Evolutionary conservation across 2,329 filamentous ascomycete genomes (phyloP).

Genomic region (Xylariaceae sp.): DNA sequence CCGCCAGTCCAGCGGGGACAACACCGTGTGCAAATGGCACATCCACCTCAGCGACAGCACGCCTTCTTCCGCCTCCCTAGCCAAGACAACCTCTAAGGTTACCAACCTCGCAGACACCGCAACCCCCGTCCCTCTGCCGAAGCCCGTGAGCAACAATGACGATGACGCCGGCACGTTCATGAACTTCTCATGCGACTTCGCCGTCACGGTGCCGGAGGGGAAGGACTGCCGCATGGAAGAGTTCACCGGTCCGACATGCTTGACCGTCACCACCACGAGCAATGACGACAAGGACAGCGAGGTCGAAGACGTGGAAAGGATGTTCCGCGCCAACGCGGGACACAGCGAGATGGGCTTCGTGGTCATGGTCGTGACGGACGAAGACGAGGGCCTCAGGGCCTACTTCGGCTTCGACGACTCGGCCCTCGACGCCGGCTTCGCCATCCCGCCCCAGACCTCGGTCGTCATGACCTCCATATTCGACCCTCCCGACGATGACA

Average conservation of each 20-base stretch:
- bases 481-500: too few relatives aligned
- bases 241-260: constrained; percentile 9
- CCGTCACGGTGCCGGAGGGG: background rate
- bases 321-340: constrained; percentile 14
- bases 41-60: constrained; percentile 9
- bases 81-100: background rate
- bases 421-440: constrained; percentile 13
- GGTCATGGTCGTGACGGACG: constrained; percentile 14
- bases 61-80: background rate
- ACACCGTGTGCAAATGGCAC: constrained; percentile 16
- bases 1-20: constrained; percentile 8
- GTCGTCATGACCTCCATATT: background rate
- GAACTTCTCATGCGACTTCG: constrained; percentile 6
- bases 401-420: constrained; percentile 19
- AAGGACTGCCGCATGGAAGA: constrained; percentile 14
- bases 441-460: constrained; percentile 14
- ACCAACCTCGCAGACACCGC: too few relatives aligned
- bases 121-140: too few relatives aligned
- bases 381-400: constrained; percentile 4
- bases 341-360: constrained; percentile 17
- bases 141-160: too few relatives aligned
- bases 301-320: too few relatives aligned
- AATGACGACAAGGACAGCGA: too few relatives aligned
- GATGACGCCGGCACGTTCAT: too few relatives aligned
- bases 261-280: constrained; percentile 1